Percentiles rank a stretch among this genome's conserved stretches.
phyloP scores from a whole-genome alignment of 441 rosid genomes.

The Dalechampia spathulata region DNA sequence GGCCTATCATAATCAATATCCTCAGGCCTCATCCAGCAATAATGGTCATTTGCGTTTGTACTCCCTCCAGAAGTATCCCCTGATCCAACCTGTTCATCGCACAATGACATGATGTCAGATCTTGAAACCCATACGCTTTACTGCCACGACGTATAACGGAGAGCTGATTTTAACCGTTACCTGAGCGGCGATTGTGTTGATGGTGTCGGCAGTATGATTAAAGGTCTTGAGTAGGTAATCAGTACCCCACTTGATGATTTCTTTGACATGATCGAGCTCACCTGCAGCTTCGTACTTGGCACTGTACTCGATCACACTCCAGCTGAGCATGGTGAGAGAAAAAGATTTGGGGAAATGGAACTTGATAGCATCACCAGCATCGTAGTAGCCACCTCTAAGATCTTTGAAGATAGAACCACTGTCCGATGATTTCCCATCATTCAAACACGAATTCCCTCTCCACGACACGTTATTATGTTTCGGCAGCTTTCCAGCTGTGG shows the following conservation, averaged over 20 bases:
- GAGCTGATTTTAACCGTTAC: too few relatives aligned
- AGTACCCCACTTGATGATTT: conserved; percentile 66
- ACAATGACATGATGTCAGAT: too few relatives aligned
- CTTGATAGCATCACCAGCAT: conserved; percentile 94
- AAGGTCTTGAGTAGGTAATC: conserved; percentile 77
- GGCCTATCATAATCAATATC: conserved; percentile 67
- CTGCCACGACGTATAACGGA: too few relatives aligned
- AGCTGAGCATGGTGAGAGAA: conserved; percentile 89
- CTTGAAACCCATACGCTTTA: too few relatives aligned
- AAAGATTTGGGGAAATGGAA: conserved; percentile 74
- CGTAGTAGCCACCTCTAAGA: conserved; percentile 82
- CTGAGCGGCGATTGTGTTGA: conserved; percentile 55
- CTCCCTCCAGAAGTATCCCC: conserved; percentile 71
- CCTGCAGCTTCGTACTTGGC: conserved; percentile 81
- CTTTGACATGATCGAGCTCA: conserved; percentile 75
- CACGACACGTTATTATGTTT: conserved; percentile 70
- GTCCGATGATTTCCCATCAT: conserved; percentile 54
- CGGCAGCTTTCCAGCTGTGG: conserved; percentile 83
- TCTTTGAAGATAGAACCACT: conserved; percentile 33
- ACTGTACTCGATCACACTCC: conserved; percentile 98
- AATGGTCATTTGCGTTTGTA: conserved; percentile 59
- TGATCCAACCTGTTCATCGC: conserved; percentile 49
- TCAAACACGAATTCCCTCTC: conserved; percentile 67
- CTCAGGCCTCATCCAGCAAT: conserved; percentile 98
- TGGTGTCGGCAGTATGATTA: conserved; percentile 55